phyloP scores from a whole-genome alignment of 2,329 filamentous ascomycete genomes.

The Aspergillus quadricinctus region DNA sequence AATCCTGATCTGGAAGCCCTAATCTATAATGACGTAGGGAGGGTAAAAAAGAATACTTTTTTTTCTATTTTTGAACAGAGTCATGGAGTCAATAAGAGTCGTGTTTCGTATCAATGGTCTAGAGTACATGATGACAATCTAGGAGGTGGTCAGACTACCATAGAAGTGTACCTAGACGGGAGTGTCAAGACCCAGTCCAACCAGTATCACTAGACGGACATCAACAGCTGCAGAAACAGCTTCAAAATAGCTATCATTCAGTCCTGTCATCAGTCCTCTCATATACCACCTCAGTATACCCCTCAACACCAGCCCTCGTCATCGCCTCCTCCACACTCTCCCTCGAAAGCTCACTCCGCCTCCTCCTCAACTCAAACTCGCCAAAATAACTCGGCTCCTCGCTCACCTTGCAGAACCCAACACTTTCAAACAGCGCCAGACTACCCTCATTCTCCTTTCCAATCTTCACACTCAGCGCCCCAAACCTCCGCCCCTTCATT shows the following conservation, averaged over 20 bases:
- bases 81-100: not conserved
- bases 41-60: not conserved
- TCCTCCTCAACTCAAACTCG: slow-evolving; percentile 57
- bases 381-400: slow-evolving; percentile 61
- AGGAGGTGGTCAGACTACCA: not conserved
- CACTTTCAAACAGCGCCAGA: slow-evolving; percentile 56
- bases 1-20: not conserved
- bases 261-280: slow-evolving; percentile 20
- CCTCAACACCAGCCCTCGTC: slow-evolving; percentile 28
- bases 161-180: not conserved
- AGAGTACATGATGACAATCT: not conserved
- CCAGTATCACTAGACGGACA: no score
- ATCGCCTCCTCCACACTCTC: slow-evolving; percentile 25
- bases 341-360: slow-evolving; percentile 19
- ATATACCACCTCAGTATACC: slow-evolving; percentile 40
- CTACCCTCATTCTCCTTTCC: slow-evolving; percentile 53
- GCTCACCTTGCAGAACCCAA: slow-evolving; percentile 52
- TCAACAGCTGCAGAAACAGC: no score
- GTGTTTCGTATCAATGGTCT: not conserved
- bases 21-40: not conserved
- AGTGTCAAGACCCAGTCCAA: no score
- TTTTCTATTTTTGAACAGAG: not conserved
- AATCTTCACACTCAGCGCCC: slow-evolving; percentile 60
- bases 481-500: slow-evolving; percentile 15
- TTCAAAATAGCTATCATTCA: no score